phyloP scores from a whole-genome alignment of 805 yeast genomes.

The Ogataea nonfermentans region DNA sequence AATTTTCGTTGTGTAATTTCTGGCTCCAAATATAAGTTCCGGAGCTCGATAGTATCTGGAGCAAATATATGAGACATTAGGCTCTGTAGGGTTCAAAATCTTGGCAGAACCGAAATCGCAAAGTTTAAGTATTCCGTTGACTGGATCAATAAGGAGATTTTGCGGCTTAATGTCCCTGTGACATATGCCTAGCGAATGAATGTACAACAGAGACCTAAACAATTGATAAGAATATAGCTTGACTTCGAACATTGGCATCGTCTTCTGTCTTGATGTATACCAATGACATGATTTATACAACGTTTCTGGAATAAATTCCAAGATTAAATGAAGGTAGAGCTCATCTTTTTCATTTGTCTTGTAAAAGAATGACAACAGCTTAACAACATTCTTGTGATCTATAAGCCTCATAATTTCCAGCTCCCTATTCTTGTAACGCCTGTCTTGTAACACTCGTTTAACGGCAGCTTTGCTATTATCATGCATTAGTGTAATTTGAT shows the following conservation, averaged over 20 bases:
- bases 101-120: constrained; percentile 98
- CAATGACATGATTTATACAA: constrained; percentile 86
- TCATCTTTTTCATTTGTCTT: constrained; percentile 63
- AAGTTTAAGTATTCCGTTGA: constrained; percentile 77
- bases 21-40: constrained; percentile 94
- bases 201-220: constrained; percentile 73
- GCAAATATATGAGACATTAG: constrained; percentile 94
- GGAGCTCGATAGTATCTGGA: constrained; percentile 97
- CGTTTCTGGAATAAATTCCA: constrained; percentile 96
- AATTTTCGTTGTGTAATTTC: constrained; percentile 93
- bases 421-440: constrained; percentile 90
- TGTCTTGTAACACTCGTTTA: constrained; percentile 94
- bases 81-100: constrained; percentile 82
- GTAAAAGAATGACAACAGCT: constrained; percentile 82
- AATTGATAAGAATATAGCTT: constrained; percentile 80
- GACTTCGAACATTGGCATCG: constrained; percentile 88
- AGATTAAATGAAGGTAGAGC: constrained; percentile 80
- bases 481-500: constrained; percentile 76
- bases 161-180: constrained; percentile 94
- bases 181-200: constrained; percentile 75
- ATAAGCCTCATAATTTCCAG: constrained; percentile 91
- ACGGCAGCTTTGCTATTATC: constrained; percentile 83
- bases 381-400: constrained; percentile 83
- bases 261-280: constrained; percentile 66
- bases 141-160: constrained; percentile 82